Evolutionary conservation across 345 rosid species (phyloP).

Genomic region (Linum lewisii): DNA sequence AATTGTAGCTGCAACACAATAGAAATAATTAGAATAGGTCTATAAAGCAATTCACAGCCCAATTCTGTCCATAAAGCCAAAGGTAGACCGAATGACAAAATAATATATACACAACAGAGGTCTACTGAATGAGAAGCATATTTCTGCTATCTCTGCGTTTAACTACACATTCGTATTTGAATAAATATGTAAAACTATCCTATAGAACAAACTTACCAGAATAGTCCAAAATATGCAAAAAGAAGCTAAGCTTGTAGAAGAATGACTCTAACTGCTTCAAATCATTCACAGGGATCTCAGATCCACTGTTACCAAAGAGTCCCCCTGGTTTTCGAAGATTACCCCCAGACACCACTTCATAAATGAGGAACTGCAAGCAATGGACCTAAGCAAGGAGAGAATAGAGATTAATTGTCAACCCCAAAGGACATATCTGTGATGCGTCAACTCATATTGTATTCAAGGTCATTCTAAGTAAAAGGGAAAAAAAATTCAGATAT

Average conservation of each 20-base stretch:
- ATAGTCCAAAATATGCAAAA: conserved; percentile 90
- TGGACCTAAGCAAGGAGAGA: conserved; percentile 49
- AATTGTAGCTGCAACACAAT: conserved; percentile 58
- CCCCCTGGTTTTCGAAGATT: conserved; percentile 98
- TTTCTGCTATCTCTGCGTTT: not conserved
- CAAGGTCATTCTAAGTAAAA: not conserved
- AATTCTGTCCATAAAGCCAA: not conserved
- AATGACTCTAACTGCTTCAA: conserved; percentile 87
- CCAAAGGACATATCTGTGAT: not conserved
- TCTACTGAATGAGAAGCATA: not conserved
- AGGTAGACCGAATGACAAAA: not conserved
- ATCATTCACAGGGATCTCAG: conserved; percentile 93
- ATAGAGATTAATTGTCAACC: not conserved
- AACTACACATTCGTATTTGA: not conserved
- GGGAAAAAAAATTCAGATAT: too few species aligned
- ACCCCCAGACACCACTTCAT: conserved; percentile 98
- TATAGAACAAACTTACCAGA: conserved; percentile 36
- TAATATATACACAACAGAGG: not conserved
- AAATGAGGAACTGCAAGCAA: conserved; percentile 92
- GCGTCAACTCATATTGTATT: not conserved
- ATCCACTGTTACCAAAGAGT: conserved; percentile 91
- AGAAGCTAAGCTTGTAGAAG: conserved; percentile 97
- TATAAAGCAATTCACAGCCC: not conserved
- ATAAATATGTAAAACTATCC: not conserved
- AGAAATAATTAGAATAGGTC: not conserved